Evolutionary conservation across 2,329 filamentous ascomycete species (phyloP).

Genomic region (Cladosporium sp.): DNA sequence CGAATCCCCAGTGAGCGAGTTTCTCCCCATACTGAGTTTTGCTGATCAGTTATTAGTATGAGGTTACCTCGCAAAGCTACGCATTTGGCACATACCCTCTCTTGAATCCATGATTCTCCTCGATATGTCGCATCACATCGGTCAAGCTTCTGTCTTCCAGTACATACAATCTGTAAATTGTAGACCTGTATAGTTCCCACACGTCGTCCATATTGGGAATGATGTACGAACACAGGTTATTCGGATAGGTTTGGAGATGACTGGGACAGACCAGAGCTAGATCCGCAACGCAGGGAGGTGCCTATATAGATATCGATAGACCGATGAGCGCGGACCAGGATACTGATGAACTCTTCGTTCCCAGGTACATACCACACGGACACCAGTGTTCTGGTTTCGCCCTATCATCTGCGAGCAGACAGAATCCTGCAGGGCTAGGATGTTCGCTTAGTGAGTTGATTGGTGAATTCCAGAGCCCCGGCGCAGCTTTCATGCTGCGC

Average conservation of each 20-base stretch:
- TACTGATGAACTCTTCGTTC: background rate
- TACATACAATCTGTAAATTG: constrained; percentile 1
- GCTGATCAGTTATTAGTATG: background rate
- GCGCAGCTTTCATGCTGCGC: constrained; percentile 1
- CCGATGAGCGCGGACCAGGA: background rate
- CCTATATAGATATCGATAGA: background rate
- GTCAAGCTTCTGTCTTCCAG: background rate
- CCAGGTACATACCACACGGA: background rate
- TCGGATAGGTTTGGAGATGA: too few species aligned
- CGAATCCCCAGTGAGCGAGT: background rate
- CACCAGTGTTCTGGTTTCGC: background rate
- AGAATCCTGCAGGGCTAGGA: constrained; percentile 1
- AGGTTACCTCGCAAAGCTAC: background rate
- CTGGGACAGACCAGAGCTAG: too few species aligned
- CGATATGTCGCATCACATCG: background rate
- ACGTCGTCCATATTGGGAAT: background rate
- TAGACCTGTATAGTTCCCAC: constrained; percentile 1
- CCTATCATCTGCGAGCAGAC: background rate
- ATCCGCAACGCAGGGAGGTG: too few species aligned
- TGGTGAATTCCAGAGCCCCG: background rate
- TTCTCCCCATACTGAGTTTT: background rate
- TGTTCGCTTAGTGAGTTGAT: background rate
- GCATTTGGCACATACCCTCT: background rate
- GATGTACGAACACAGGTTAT: too few species aligned
- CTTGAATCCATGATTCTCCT: background rate